Base-by-base conservation (phyloP, 2,329 filamentous ascomycete genomes). In the Diaporthe destruens region DNA sequence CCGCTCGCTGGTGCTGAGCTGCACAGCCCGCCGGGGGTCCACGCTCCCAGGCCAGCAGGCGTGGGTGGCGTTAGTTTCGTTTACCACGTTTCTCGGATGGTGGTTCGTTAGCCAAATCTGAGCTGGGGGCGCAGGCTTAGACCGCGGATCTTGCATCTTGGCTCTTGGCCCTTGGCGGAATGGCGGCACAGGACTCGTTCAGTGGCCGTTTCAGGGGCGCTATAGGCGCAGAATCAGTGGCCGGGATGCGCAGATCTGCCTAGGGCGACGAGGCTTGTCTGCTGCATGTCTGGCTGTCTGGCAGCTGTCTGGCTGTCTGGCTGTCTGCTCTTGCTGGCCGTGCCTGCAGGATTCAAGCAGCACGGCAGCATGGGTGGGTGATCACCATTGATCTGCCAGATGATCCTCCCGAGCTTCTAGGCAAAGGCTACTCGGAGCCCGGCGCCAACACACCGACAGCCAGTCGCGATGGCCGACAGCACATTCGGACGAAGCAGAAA, bases 401-500 rank as follows among this genome's bases (percentile, higher is more conserved):
- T 49, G 54, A 69, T 55, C 54, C 54, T 69, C 67, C 39, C 67
- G 42, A 47, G 34, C 29, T n/a, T 57, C 55, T 69, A 6, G 67
- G 42, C 42, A 36, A 49, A 12, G 55, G 53, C 14, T 47, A 51
- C 23, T 29, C 36, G 5, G 20, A 49, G 6, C 55, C 42, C 25
- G 67, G 23, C 67, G 59, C 42, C 42, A 2, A 55, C 25, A 25
- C 42, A 25, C 57, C 49, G 61, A 69, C 55, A 69, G 44, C 69
- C 63, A 69, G 69, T 72, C 69, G 72, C 70, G 57, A 49, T 66
- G 56, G n/a, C 47, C 49, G 9, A 1, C 29, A 32, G 25, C 7
- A 16, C 16, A 39, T 69, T 72, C 56, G 53, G 72, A 72, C 57
- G 72, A 74, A 72, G 56, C 23, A 74, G 56, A 65, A 68, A 72